Evolutionary conservation across 139 green algal species (phyloP).

Genomic region (Medakamo hakoo): DNA sequence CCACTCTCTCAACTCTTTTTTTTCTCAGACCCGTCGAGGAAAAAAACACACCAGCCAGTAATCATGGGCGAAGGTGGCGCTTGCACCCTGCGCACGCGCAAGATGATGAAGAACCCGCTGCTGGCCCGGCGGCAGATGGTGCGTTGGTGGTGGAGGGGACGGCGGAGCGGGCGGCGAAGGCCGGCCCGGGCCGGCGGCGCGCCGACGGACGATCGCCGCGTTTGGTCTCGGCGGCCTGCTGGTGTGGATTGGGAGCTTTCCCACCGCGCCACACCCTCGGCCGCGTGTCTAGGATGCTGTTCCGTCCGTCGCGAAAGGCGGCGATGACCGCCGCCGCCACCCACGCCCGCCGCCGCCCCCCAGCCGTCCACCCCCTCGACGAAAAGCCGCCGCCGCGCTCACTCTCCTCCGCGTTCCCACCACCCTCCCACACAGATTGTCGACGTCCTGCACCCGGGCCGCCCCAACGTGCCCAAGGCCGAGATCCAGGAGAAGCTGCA

Average conservation of each 20-base stretch:
- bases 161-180: not conserved
- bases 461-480: constrained; percentile 90
- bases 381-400: no score
- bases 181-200: not conserved
- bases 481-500: constrained; percentile 93
- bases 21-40: no score
- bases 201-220: not conserved
- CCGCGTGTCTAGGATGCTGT: not conserved
- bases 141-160: constrained; percentile 12
- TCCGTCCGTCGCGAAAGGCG: not conserved
- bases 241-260: not conserved
- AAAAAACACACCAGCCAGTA: not conserved
- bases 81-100: constrained; percentile 83
- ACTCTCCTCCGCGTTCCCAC: not conserved
- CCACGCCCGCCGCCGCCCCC: not conserved
- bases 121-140: constrained; percentile 87
- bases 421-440: constrained; percentile 55
- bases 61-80: constrained; percentile 85
- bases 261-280: not conserved
- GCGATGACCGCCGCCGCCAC: no score
- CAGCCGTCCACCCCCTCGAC: no score
- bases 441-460: constrained; percentile 93
- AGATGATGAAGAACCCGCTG: constrained; percentile 96
- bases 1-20: not conserved
- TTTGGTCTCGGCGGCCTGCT: not conserved